Percentiles rank a stretch among this genome's conserved stretches.
Evolutionary conservation across 768 basidiomycete species (phyloP).

Genomic region (Russula virescens): DNA sequence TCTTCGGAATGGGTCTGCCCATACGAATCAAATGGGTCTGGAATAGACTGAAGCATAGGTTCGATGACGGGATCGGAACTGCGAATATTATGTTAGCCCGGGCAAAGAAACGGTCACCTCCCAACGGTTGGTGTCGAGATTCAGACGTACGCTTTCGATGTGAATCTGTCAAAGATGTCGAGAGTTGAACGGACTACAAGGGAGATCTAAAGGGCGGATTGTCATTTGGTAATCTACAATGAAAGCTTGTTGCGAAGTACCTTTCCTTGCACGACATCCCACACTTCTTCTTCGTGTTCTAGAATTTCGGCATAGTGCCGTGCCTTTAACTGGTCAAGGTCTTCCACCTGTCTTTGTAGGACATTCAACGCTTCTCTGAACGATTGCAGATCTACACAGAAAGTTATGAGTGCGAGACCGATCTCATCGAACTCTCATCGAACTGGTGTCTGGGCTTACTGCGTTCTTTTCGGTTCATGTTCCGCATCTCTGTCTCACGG

Average conservation of each 20-base stretch:
- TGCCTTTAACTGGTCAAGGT: slow-evolving; percentile 79
- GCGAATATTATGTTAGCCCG: slow-evolving; percentile 6
- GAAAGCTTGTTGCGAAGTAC: slow-evolving; percentile 33
- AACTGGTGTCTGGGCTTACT: slow-evolving; percentile 51
- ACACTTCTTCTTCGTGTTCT: slow-evolving; percentile 93
- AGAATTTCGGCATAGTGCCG: slow-evolving; percentile 85
- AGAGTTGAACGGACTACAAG: slow-evolving; percentile 84
- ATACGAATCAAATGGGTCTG: slow-evolving; percentile 91
- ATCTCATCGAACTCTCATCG: background rate
- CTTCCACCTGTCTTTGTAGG: slow-evolving; percentile 86
- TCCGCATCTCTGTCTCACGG: slow-evolving; percentile 76
- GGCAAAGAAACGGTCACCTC: slow-evolving; percentile 17
- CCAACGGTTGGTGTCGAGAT: background rate
- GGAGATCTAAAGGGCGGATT: slow-evolving; percentile 46
- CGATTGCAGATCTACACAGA: slow-evolving; percentile 70
- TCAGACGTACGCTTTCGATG: slow-evolving; percentile 72
- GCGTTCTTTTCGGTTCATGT: slow-evolving; percentile 79
- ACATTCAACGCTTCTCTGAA: slow-evolving; percentile 80
- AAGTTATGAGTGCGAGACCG: slow-evolving; percentile 1
- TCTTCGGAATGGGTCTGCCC: slow-evolving; percentile 83
- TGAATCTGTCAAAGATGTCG: slow-evolving; percentile 86
- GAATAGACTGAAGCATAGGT: slow-evolving; percentile 82
- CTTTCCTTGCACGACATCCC: slow-evolving; percentile 86
- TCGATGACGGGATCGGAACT: slow-evolving; percentile 88
- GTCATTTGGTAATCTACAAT: background rate